A percentile compares a stretch with the other conserved stretches of the same genome.
These are phyloP conservation scores for Xylaria digitata DNA, from an alignment of 2,329 filamentous ascomycete species.

Conservation along the genomic window DNA sequence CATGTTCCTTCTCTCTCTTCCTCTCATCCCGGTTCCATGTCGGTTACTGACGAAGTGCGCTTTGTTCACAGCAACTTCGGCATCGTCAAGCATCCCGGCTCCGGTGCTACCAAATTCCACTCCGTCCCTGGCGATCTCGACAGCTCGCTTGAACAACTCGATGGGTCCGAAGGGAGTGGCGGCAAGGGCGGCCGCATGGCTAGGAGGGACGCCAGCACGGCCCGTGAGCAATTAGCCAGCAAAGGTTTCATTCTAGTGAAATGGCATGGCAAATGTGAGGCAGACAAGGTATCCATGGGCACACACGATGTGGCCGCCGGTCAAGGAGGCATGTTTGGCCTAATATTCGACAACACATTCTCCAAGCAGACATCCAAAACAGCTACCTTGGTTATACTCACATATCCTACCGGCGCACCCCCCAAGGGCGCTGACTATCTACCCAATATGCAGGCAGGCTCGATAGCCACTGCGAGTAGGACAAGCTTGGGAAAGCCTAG, in stretches of 20 bases:
- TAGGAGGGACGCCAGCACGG: conserved; percentile 69
- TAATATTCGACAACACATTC: conserved; percentile 99
- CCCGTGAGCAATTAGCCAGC: conserved; percentile 71
- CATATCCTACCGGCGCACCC: conserved; percentile 85
- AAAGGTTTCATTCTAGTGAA: conserved; percentile 77
- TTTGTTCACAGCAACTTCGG: conserved; percentile 79
- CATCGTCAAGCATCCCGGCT: conserved; percentile 95
- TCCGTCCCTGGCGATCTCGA: conserved; percentile 58
- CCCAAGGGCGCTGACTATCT: conserved; percentile 80
- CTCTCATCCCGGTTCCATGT: not conserved
- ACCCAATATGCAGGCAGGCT: conserved; percentile 64
- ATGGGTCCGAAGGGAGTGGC: conserved; percentile 46
- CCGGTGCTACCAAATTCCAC: conserved; percentile 64
- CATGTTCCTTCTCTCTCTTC: conserved; percentile 9
- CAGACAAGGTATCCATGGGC: conserved; percentile 92
- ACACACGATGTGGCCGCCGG: conserved; percentile 81
- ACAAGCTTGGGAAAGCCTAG: conserved; percentile 65
- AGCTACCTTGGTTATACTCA: conserved; percentile 92
- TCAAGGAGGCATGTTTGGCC: conserved; percentile 91
- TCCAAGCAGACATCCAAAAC: conserved; percentile 95
- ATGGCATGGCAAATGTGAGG: conserved; percentile 96
- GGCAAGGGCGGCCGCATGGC: conserved; percentile 61
- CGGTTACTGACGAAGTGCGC: conserved; percentile 12
- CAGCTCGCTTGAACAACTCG: conserved; percentile 60
- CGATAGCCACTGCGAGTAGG: conserved; percentile 55